Conservation (phyloP, 306 rosid species). For the Cicer yamashitae region DNA sequence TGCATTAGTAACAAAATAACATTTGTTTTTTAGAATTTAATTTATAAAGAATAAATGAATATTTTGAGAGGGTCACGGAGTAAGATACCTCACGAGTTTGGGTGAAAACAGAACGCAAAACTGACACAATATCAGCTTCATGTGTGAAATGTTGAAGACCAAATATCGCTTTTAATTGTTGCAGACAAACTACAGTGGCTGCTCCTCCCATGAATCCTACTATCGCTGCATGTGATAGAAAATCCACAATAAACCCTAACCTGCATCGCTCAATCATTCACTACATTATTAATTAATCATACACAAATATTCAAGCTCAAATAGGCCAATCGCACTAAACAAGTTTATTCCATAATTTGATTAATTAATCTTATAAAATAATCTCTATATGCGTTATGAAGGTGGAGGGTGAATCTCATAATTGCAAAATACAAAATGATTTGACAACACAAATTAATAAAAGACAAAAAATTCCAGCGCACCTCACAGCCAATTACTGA, state of each 20-base stretch:
- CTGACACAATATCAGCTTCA: constrained; percentile 76
- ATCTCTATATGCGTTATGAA: neutral
- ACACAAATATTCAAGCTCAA: neutral
- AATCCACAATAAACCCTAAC: constrained; percentile 93
- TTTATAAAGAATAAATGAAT: too few relatives aligned
- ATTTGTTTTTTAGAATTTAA: too few relatives aligned
- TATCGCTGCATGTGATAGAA: constrained; percentile 90
- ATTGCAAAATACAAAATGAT: constrained; percentile 36
- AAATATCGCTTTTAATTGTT: constrained; percentile 81
- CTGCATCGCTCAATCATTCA: constrained; percentile 47
- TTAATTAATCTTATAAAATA: neutral
- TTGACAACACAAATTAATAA: constrained; percentile 35
- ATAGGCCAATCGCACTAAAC: constrained; percentile 21
- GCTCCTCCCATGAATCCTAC: constrained; percentile 99
- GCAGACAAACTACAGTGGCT: constrained; percentile 86
- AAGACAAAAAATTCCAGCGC: constrained; percentile 45
- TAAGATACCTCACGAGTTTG: constrained; percentile 65
- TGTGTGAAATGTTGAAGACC: constrained; percentile 85
- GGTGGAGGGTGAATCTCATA: constrained; percentile 34
- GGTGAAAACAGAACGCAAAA: constrained; percentile 76
- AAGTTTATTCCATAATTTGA: constrained; percentile 21
- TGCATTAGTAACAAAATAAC: constrained; percentile 42
- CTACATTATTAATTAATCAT: too few relatives aligned
- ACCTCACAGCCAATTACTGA: neutral
- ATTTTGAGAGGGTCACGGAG: constrained; percentile 24